phyloP scores from a whole-genome alignment of 2,329 filamentous ascomycete genomes.

The Davidsoniella australis region DNA sequence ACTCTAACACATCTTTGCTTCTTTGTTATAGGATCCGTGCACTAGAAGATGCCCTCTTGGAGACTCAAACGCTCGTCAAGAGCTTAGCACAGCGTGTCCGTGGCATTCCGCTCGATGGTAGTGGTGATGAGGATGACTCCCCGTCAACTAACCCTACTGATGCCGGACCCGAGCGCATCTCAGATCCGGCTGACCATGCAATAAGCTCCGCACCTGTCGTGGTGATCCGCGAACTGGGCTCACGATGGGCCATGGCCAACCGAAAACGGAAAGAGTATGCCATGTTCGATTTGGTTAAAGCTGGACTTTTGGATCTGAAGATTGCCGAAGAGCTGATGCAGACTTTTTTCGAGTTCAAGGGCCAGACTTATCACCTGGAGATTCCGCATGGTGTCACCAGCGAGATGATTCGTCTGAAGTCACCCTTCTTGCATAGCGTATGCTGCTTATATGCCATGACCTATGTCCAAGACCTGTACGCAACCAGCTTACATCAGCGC shows the following conservation, averaged over 20 bases:
- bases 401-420: slow-evolving; percentile 19
- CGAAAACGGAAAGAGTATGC: slow-evolving; percentile 12
- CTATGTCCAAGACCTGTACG: slow-evolving; percentile 15
- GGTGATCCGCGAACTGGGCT: slow-evolving; percentile 10
- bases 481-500: slow-evolving; percentile 18
- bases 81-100: slow-evolving; percentile 2
- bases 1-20: background rate
- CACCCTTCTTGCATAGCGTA: slow-evolving; percentile 24
- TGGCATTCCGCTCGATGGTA: slow-evolving; percentile 1
- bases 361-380: slow-evolving; percentile 11
- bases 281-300: slow-evolving; percentile 10
- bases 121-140: slow-evolving; percentile 4
- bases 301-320: slow-evolving; percentile 8
- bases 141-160: background rate
- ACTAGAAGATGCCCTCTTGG: slow-evolving; percentile 6
- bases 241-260: slow-evolving; percentile 12
- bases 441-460: slow-evolving; percentile 24
- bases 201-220: slow-evolving; percentile 12
- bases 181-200: slow-evolving; percentile 11
- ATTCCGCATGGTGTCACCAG: slow-evolving; percentile 9
- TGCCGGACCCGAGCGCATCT: slow-evolving; percentile 9
- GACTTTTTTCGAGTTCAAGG: slow-evolving; percentile 11
- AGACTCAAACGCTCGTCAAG: slow-evolving; percentile 8
- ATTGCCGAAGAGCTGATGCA: slow-evolving; percentile 11
- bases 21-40: slow-evolving; percentile 5